Evolutionary conservation across 805 yeast species (phyloP).

Genomic region (Lipomyces oligophaga): DNA sequence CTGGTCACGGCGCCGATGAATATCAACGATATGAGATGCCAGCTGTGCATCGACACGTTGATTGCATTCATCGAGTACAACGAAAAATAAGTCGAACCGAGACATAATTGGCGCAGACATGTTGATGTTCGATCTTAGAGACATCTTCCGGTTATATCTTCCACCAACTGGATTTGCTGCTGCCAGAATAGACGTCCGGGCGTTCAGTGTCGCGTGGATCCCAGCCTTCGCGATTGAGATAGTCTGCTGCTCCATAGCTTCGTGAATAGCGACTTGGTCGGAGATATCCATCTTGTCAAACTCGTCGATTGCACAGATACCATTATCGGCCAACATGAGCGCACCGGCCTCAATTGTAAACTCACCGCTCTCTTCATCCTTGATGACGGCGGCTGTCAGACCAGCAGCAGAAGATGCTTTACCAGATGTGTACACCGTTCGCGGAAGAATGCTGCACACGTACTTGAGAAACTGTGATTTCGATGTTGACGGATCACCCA

Average conservation of each 20-base stretch:
- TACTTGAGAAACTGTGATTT: conserved; percentile 94
- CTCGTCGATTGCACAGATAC: conserved; percentile 97
- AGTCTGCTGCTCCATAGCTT: conserved; percentile 99
- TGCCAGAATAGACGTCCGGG: conserved; percentile 92
- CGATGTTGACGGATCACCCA: conserved; percentile 97
- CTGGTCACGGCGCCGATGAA: conserved; percentile 85
- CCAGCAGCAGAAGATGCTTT: conserved; percentile 99
- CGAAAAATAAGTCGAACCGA: conserved; percentile 92
- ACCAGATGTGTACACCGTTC: conserved; percentile 96
- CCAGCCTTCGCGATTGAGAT: conserved; percentile 98
- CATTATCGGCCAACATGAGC: conserved; percentile 95
- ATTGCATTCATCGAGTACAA: conserved; percentile 90
- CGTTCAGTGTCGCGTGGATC: conserved; percentile 94
- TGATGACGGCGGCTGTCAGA: conserved; percentile 94
- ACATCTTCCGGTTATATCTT: conserved; percentile 80
- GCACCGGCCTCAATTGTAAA: conserved; percentile 99
- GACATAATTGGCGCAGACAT: conserved; percentile 99
- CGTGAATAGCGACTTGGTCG: conserved; percentile 98
- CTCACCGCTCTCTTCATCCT: conserved; percentile 96
- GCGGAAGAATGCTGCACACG: conserved; percentile 84
- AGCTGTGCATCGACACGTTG: conserved; percentile 83
- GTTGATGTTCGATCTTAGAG: conserved; percentile 78
- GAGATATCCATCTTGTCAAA: conserved; percentile 91
- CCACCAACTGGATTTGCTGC: conserved; percentile 99
- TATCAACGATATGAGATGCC: conserved; percentile 87